These are phyloP conservation scores for Clonostachys rosea DNA, from an alignment of 2,329 filamentous ascomycete genomes.

Conservation along the genomic window DNA sequence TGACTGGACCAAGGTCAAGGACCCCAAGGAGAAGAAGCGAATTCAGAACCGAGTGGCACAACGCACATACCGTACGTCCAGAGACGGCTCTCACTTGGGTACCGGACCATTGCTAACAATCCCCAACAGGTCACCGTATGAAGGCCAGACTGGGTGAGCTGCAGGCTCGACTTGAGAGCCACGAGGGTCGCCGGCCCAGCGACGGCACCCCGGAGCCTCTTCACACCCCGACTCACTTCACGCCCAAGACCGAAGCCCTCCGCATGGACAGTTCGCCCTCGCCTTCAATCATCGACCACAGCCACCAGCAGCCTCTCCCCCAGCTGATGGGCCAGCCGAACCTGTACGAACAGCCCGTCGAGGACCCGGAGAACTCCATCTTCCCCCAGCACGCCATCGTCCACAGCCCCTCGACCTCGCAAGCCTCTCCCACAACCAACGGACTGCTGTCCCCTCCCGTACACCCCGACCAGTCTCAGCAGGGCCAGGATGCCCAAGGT, in stretches of 20 bases:
- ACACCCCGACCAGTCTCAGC: background rate
- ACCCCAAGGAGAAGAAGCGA: slow-evolving; percentile 21
- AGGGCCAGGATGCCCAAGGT: background rate
- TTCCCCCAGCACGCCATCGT: slow-evolving; percentile 7
- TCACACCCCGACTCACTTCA: background rate
- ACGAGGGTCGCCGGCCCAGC: slow-evolving; percentile 10
- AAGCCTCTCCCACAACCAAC: slow-evolving; percentile 5
- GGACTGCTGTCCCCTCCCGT: slow-evolving; percentile 4
- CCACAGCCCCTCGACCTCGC: slow-evolving; percentile 10
- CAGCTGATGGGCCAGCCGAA: slow-evolving; percentile 1
- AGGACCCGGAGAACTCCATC: slow-evolving; percentile 4
- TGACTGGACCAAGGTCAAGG: slow-evolving; percentile 19
- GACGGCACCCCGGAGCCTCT: background rate
- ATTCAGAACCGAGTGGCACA: slow-evolving; percentile 23
- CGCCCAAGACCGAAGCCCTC: background rate
- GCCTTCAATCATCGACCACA: background rate
- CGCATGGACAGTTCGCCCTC: background rate
- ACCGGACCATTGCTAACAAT: background rate
- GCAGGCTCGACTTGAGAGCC: slow-evolving; percentile 18
- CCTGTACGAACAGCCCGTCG: slow-evolving; percentile 7
- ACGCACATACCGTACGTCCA: slow-evolving; percentile 18
- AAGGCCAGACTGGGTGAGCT: slow-evolving; percentile 20
- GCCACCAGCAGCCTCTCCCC: background rate
- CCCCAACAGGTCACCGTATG: slow-evolving; percentile 18
- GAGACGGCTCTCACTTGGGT: background rate